A percentile compares a stretch with the other conserved stretches of the same genome.
Conservation (phyloP, 805 yeast genomes). For the Kurtzmaniella fragi region DNA sequence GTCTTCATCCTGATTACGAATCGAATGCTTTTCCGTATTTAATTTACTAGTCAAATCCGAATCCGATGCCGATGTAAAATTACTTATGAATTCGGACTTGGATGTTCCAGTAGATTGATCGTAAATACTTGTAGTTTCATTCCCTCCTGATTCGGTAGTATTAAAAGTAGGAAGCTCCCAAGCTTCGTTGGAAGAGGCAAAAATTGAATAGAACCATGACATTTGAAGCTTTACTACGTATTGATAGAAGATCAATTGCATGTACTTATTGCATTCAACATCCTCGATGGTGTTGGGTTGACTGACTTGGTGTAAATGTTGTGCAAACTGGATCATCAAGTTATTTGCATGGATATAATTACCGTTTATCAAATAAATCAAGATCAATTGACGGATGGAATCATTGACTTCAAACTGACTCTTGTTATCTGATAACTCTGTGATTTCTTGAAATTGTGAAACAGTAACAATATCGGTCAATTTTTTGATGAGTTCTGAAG, state of each 20-base stretch:
- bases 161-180: too few relatives aligned
- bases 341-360: constrained; percentile 2
- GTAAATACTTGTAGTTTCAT: too few relatives aligned
- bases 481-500: constrained; percentile 1
- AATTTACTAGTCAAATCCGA: too few relatives aligned
- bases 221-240: constrained; percentile 8
- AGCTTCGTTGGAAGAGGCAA: too few relatives aligned
- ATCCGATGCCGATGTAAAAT: too few relatives aligned
- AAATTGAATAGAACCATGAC: constrained; percentile 1
- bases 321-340: constrained; percentile 12
- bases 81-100: too few relatives aligned
- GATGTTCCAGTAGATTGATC: too few relatives aligned
- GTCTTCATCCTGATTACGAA: too few relatives aligned
- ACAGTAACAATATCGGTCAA: not conserved
- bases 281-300: constrained; percentile 19
- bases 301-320: constrained; percentile 16
- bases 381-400: not conserved
- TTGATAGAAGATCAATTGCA: constrained; percentile 26
- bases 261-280: constrained; percentile 14
- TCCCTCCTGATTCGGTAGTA: too few relatives aligned
- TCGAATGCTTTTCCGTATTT: too few relatives aligned
- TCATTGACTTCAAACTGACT: not conserved
- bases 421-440: too few relatives aligned
- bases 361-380: not conserved
- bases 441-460: not conserved